Evolutionary conservation across 495 filamentous ascomycete species (phyloP).

Genomic region (Xylaria nigripes): DNA sequence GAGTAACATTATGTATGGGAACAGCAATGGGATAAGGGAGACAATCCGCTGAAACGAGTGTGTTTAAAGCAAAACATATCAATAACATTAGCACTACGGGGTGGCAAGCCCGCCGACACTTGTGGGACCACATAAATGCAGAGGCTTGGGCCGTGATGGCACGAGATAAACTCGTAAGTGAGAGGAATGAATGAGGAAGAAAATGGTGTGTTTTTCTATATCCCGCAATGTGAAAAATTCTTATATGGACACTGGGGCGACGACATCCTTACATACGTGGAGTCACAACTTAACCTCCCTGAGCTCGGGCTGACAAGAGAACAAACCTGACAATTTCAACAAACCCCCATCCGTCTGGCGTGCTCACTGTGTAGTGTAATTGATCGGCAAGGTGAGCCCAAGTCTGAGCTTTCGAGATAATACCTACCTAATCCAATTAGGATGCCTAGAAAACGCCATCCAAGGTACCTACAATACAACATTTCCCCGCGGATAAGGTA

Average conservation of each 20-base stretch:
- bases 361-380: too few species aligned
- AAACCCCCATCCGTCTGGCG: too few species aligned
- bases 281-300: too few species aligned
- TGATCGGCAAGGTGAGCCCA: too few species aligned
- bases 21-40: slow-evolving; percentile 2
- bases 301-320: too few species aligned
- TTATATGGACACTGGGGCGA: neutral
- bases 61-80: neutral
- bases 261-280: neutral
- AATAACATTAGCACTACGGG: neutral
- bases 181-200: neutral
- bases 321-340: too few species aligned
- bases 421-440: too few species aligned
- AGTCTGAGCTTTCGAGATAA: too few species aligned
- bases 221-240: neutral
- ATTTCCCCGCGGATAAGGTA: too few species aligned
- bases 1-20: neutral
- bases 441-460: too few species aligned
- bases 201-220: neutral
- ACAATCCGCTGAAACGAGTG: neutral
- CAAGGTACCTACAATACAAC: too few species aligned
- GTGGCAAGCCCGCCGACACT: neutral
- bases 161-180: neutral
- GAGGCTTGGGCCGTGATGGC: neutral
- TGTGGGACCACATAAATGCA: neutral